Base-by-base conservation (phyloP, 805 yeast genomes). In the Candida anglica region DNA sequence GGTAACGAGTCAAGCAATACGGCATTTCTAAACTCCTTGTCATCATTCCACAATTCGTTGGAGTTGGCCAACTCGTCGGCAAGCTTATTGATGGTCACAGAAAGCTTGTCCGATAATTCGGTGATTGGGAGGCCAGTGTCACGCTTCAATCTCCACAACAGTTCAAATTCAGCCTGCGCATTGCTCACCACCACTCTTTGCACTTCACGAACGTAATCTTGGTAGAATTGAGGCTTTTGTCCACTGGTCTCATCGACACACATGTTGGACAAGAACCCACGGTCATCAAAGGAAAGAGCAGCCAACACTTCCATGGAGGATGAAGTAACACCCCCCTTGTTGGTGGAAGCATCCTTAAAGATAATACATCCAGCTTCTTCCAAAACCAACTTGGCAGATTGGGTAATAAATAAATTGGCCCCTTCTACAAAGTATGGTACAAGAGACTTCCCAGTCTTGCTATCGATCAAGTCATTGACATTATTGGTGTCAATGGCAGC, bases 281-380 rank as follows among this genome's bases (percentile, higher is more conserved):
- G 75, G 60, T 91, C 98, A 51, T 81, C 88, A 53, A 93, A 82
- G 3, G 96, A 82, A 40, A 91, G 76, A 2, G 98, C 91, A 7
- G 97, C 96, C 47, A 91, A 73, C 9, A 91, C 98, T 63, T 91
- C 98, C 48, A 86, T 70, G 2, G 97, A 89, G 2, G 97, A 88
- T 2, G 97, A 89, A 2, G 98, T 91, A 34, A 91, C 98, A 66
- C 98, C 98, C 53, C 98, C 98, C 66, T 91, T 91, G 66, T 91
- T 91, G 28, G 97, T 88, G 9, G 96, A 86, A 11, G 98, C 96
- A 69, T 91, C 98, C 62, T 93, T 93, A 66, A 86, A 86, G 34
- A 93, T 71, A 34, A 88, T 60, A 33, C 86, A 79, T 25, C 98
- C 98, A 20, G 95, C 93, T 28, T 73, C 67, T 64, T 93, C 98